Evolutionary conservation across 23 red algal species (phyloP).

Genomic region (Pyropia haitanensis): DNA sequence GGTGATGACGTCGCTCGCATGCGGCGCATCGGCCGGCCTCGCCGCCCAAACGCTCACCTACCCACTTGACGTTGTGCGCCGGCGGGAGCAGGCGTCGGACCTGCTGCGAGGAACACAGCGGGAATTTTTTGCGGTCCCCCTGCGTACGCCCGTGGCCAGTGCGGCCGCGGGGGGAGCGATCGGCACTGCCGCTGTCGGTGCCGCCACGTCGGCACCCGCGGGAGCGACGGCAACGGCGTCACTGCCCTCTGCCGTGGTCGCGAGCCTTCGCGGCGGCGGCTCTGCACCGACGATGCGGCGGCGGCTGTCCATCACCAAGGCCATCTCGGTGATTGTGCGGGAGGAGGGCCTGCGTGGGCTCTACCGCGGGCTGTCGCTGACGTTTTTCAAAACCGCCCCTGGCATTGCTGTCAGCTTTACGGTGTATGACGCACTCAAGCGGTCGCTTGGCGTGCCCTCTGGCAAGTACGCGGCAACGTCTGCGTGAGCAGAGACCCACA

Average conservation of each 20-base stretch:
- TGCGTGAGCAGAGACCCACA: constrained; percentile 4
- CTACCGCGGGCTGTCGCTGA: constrained; percentile 74
- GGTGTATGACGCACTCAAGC: constrained; percentile 71
- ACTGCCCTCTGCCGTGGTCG: no score
- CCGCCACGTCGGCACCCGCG: no score
- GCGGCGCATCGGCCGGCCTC: constrained; percentile 69
- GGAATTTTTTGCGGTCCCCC: no score
- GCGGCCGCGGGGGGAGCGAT: no score
- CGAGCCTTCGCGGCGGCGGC: no score
- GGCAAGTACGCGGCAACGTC: constrained; percentile 49
- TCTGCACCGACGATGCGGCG: no score
- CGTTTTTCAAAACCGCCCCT: constrained; percentile 89
- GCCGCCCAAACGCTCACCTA: constrained; percentile 69
- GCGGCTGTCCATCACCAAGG: constrained; percentile 17
- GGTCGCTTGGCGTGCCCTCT: constrained; percentile 46
- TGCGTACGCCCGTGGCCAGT: no score
- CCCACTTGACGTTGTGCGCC: constrained; percentile 76
- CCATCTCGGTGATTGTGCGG: constrained; percentile 51
- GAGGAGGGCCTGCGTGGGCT: constrained; percentile 74
- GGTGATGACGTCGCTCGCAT: constrained; percentile 47
- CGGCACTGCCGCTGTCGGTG: no score
- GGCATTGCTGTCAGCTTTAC: constrained; percentile 87
- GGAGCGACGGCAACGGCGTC: no score
- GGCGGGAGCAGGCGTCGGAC: constrained; percentile 48
- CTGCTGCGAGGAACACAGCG: no score